Conservation (phyloP, 352 stramenopile genomes). For the Thalassiosira mediterranea region DNA sequence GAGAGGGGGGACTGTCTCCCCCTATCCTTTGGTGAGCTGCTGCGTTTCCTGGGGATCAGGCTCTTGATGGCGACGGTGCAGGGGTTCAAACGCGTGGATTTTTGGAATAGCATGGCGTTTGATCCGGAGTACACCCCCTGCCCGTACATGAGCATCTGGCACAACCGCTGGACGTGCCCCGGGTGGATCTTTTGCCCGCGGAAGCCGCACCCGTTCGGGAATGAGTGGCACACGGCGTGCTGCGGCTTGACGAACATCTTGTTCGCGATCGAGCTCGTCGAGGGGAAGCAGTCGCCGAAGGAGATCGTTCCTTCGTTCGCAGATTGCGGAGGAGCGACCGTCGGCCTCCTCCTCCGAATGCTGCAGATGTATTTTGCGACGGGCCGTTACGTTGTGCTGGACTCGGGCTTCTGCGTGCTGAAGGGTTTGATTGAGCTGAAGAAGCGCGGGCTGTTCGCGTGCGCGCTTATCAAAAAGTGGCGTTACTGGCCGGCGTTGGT, state of each 20-base stretch:
- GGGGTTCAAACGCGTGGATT: slow-evolving; percentile 9
- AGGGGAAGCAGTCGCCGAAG: slow-evolving; percentile 24
- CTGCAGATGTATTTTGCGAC: background rate
- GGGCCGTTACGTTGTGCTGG: slow-evolving; percentile 26
- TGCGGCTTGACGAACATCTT: slow-evolving; percentile 24
- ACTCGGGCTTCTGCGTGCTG: slow-evolving; percentile 34
- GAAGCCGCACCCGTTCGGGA: slow-evolving; percentile 35
- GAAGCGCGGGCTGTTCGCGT: slow-evolving; percentile 34
- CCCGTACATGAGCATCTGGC: slow-evolving; percentile 31
- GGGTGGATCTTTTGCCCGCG: slow-evolving; percentile 26
- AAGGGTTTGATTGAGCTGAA: slow-evolving; percentile 24
- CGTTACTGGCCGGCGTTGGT: slow-evolving; percentile 25
- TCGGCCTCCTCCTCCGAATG: slow-evolving; percentile 13
- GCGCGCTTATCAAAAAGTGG: slow-evolving; percentile 48
- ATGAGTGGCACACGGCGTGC: slow-evolving; percentile 38
- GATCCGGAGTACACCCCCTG: slow-evolving; percentile 18
- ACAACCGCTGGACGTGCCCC: slow-evolving; percentile 19
- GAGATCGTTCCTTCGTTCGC: background rate
- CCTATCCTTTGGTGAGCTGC: slow-evolving; percentile 13
- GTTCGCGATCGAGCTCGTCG: slow-evolving; percentile 22
- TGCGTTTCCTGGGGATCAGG: slow-evolving; percentile 25
- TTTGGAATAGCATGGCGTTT: slow-evolving; percentile 22
- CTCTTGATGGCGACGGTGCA: slow-evolving; percentile 21
- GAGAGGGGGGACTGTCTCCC: background rate
- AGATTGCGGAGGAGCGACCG: slow-evolving; percentile 1